Evolutionary conservation across 257 asterid species (phyloP).

Genomic region (Oldenlandia corymbosa): DNA sequence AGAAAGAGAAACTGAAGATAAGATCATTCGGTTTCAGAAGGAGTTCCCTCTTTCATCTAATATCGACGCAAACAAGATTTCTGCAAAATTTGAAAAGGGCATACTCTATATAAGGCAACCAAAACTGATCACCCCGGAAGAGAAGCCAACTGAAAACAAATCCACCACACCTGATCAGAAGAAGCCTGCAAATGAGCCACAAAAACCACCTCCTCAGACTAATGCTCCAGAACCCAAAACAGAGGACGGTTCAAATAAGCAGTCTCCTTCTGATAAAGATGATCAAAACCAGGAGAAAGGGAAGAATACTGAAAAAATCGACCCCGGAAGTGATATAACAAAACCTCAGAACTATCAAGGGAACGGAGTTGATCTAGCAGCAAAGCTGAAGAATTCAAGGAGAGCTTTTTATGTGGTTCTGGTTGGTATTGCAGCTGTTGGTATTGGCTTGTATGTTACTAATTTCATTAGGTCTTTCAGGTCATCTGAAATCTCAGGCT

Average conservation of each 20-base stretch:
- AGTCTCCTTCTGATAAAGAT: slow-evolving; percentile 7
- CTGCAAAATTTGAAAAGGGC: slow-evolving; percentile 57
- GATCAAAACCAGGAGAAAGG: slow-evolving; percentile 11
- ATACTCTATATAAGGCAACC: slow-evolving; percentile 44
- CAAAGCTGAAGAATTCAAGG: slow-evolving; percentile 42
- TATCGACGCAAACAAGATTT: slow-evolving; percentile 41
- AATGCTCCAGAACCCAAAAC: background rate
- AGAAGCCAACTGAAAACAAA: slow-evolving; percentile 14
- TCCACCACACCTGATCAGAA: slow-evolving; percentile 1
- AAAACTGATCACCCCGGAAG: slow-evolving; percentile 32
- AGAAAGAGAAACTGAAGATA: slow-evolving; percentile 21
- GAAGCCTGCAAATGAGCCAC: slow-evolving; percentile 15
- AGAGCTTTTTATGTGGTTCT: slow-evolving; percentile 27
- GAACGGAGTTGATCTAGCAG: slow-evolving; percentile 23
- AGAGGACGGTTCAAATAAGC: background rate
- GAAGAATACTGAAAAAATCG: background rate
- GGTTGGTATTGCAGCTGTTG: slow-evolving; percentile 33
- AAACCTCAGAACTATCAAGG: slow-evolving; percentile 16
- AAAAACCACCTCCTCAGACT: slow-evolving; percentile 6
- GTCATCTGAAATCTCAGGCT: slow-evolving; percentile 17
- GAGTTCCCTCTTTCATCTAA: slow-evolving; percentile 42
- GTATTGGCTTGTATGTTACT: slow-evolving; percentile 35
- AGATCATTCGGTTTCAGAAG: slow-evolving; percentile 43
- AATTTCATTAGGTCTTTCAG: slow-evolving; percentile 28
- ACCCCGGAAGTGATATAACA: background rate